Evolutionary conservation across 176 grass and related monocot species (phyloP).

Genomic region (Bonia amplexicaulis): DNA sequence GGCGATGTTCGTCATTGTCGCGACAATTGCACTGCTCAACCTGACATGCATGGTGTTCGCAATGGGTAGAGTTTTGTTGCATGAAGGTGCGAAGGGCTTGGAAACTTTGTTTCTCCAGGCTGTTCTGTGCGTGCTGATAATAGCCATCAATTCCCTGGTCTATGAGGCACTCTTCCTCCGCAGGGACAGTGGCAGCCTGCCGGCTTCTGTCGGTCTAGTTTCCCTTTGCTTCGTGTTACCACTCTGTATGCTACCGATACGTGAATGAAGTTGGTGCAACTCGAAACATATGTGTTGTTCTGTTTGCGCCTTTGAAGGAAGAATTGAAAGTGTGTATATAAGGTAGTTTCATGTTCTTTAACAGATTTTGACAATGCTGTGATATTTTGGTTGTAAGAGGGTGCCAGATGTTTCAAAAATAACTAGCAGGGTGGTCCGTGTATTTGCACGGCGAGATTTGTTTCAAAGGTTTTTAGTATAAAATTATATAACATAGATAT

Average conservation of each 20-base stretch:
- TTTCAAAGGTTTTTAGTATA: too few species aligned
- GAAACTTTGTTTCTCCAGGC: conserved; percentile 44
- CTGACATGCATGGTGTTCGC: conserved; percentile 40
- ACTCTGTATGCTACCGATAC: conserved; percentile 27
- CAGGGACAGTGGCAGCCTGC: conserved; percentile 57
- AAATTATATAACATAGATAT: too few species aligned
- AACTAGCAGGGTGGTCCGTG: too few species aligned
- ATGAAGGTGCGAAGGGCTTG: background rate
- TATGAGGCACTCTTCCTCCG: conserved; percentile 67
- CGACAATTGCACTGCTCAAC: conserved; percentile 51
- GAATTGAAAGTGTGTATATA: background rate
- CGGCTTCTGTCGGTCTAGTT: conserved; percentile 31
- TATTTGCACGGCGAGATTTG: too few species aligned
- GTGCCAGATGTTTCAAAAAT: too few species aligned
- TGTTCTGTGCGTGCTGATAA: conserved; percentile 38
- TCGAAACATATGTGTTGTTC: background rate
- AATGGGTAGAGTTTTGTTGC: conserved; percentile 11
- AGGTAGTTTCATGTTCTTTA: background rate
- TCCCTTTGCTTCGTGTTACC: conserved; percentile 43
- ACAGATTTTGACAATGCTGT: background rate
- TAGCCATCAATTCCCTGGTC: conserved; percentile 41
- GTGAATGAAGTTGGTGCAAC: background rate
- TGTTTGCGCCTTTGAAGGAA: background rate
- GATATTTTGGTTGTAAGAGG: background rate
- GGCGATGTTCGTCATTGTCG: conserved; percentile 49